Evolutionary conservation across 1,139 yeast genomes (phyloP).

Genomic region (Saccharomyces hybrid): DNA sequence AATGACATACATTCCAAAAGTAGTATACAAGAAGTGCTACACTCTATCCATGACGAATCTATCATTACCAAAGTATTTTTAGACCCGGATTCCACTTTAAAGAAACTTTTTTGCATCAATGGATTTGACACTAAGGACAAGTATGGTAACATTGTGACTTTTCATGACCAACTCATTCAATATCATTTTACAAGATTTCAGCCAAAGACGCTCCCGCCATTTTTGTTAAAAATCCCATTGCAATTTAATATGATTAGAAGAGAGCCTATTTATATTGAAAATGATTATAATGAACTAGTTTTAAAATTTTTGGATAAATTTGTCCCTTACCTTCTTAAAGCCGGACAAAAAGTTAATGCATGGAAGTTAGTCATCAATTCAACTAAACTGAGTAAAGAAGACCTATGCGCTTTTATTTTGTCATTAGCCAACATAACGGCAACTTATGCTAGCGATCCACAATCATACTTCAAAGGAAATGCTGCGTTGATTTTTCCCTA

Average conservation of each 20-base stretch:
- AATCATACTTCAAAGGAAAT: slow-evolving; percentile 10
- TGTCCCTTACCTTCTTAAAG: slow-evolving; percentile 10
- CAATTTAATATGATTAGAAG: slow-evolving; percentile 16
- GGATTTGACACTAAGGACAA: slow-evolving; percentile 11
- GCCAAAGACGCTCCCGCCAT: slow-evolving; percentile 11
- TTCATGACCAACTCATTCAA: slow-evolving; percentile 13
- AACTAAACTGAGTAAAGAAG: slow-evolving; percentile 17
- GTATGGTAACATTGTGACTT: slow-evolving; percentile 18
- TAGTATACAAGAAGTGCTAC: slow-evolving; percentile 16
- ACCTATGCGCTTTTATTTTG: slow-evolving; percentile 21
- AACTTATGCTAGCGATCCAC: slow-evolving; percentile 6
- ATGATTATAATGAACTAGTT: slow-evolving; percentile 14
- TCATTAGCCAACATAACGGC: slow-evolving; percentile 20
- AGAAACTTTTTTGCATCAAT: slow-evolving; percentile 12
- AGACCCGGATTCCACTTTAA: slow-evolving; percentile 8
- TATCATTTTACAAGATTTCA: slow-evolving; percentile 14
- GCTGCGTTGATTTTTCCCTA: slow-evolving; percentile 22
- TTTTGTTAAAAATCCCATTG: slow-evolving; percentile 16
- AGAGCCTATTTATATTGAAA: slow-evolving; percentile 12
- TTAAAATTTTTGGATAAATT: slow-evolving; percentile 17
- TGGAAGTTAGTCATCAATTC: slow-evolving; percentile 18
- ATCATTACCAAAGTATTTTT: slow-evolving; percentile 10
- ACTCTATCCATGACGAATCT: slow-evolving; percentile 16
- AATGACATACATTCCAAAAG: slow-evolving; percentile 12
- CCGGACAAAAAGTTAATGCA: slow-evolving; percentile 2